Evolutionary conservation across 768 basidiomycete genomes (phyloP), one percentile per base, ranked within the genome.

Genomic region (Pulveroboletus ravenelii): DNA sequence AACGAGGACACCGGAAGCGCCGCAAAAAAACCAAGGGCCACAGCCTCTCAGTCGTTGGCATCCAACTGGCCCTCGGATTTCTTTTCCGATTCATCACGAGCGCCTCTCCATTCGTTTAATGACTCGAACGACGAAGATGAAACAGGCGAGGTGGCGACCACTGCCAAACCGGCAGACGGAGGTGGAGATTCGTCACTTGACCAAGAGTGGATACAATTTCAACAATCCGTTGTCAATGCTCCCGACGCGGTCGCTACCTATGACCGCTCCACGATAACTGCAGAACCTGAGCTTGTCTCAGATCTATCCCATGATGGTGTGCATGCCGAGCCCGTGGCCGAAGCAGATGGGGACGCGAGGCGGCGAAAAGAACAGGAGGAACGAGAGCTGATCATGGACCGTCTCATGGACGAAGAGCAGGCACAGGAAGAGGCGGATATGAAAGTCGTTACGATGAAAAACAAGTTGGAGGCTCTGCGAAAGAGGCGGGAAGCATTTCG

Each of bases 371-470:
- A 84, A 58, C 74, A 73, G 61, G 88, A 91, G 20, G 89, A 92
- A 47, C 75, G 80, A 43, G 89, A 92, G 58, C 68, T 91, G 52
- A 91, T 92, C 39, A 87, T 92, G 84, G 89, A 91, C 67, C 77
- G 90, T 48, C 67, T 92, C 41, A 51, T 90, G 64, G 89, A 91
- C 29, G 90, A 93, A 70, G 89, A 93, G 65, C 77, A 82, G 48
- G 85, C 84, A 30, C 90, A 93, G 71, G 90, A 93, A 63, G 89
- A 92, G 63, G 90, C 89, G 6, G 90, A 93, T 63, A 81, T 82
- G 71, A 81, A 80, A 46, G 89, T 90, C 10, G 63, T 64, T 9
- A 57, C 76, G 38, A 75, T 92, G 70, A 90, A 85, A 69, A 79
- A 70, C 40, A 77, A 76, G 58, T 60, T 92, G 31, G 86, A 84